Percentiles rank a stretch among this genome's conserved stretches.
phyloP scores from a whole-genome alignment of 495 filamentous ascomycete species.

The Talaromyces trachyspermus region DNA sequence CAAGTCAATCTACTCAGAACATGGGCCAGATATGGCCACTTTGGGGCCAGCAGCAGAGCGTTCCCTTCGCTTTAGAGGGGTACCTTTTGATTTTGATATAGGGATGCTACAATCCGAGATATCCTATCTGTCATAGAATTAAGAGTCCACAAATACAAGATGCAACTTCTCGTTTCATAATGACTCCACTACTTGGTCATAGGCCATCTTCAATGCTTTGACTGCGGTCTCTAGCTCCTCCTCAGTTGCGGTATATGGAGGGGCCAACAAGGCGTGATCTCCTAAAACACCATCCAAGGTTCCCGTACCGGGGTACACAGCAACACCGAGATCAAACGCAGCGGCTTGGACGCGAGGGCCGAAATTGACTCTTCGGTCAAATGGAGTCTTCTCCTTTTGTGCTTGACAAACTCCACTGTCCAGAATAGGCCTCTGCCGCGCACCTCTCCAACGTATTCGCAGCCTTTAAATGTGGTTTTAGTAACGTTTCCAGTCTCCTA shows the following conservation, averaged over 20 bases:
- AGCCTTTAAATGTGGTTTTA: conserved; percentile 34
- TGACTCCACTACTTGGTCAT: neutral
- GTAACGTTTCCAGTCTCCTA: conserved; percentile 32
- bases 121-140: neutral
- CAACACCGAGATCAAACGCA: conserved; percentile 45
- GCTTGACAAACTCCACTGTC: conserved; percentile 51
- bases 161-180: neutral
- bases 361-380: conserved; percentile 16
- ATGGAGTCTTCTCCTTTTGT: conserved; percentile 44
- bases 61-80: no score
- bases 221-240: conserved; percentile 43
- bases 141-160: neutral
- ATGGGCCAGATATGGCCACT: no score
- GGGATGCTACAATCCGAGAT: neutral
- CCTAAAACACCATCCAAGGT: conserved; percentile 59
- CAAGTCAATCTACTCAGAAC: no score
- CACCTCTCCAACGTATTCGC: conserved; percentile 56
- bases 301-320: conserved; percentile 62
- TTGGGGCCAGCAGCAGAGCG: no score
- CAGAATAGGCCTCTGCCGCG: conserved; percentile 58
- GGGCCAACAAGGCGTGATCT: conserved; percentile 73
- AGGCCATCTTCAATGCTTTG: neutral
- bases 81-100: no score
- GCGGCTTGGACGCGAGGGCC: conserved; percentile 30
- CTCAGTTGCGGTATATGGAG: conserved; percentile 58